These are phyloP conservation scores for Carex cristatella DNA, from an alignment of 176 grass and related monocot genomes.

Conservation along the genomic window DNA sequence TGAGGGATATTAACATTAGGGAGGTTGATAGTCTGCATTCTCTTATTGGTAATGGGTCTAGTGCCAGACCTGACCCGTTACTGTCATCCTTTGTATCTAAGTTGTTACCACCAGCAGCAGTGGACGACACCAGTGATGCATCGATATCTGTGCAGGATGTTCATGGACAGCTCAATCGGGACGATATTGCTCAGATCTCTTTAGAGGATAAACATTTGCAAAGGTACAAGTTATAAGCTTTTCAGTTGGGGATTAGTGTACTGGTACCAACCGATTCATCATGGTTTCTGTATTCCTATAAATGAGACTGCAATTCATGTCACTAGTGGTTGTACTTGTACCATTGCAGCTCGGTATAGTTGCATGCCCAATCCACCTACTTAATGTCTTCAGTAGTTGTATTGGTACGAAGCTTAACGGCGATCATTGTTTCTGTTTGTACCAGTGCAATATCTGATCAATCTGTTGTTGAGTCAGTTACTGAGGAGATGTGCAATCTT, in stretches of 20 bases:
- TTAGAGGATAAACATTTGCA: constrained; percentile 5
- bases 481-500: constrained; percentile 1
- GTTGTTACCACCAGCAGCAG: neutral
- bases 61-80: constrained; percentile 10
- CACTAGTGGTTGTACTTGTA: neutral
- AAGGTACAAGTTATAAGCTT: neutral
- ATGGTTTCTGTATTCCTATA: neutral
- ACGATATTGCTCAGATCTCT: neutral
- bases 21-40: neutral
- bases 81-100: constrained; percentile 22
- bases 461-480: neutral
- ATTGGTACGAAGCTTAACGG: neutral
- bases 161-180: neutral
- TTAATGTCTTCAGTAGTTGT: neutral
- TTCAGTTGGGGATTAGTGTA: neutral
- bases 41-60: neutral
- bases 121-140: neutral
- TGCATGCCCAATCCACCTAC: neutral
- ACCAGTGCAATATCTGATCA: neutral
- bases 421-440: neutral
- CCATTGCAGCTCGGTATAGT: neutral
- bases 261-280: neutral
- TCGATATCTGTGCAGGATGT: neutral
- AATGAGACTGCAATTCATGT: neutral
- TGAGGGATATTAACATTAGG: constrained; percentile 10